Evolutionary conservation across 129 eudicot species (phyloP).

Genomic region (Chrysanthemum lavandulifolium): DNA sequence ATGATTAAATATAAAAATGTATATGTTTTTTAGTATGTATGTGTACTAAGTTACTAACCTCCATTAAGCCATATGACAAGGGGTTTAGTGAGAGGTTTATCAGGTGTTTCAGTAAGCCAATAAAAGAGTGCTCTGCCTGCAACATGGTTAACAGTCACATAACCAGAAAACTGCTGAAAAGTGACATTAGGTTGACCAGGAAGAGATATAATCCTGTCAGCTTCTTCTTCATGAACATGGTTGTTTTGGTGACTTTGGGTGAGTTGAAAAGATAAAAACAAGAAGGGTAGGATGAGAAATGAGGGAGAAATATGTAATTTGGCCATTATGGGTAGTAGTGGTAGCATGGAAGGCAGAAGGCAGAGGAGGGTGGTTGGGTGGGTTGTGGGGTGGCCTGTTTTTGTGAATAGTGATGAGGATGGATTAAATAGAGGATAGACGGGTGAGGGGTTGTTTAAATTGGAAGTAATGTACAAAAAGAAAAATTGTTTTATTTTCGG

Average conservation of each 20-base stretch:
- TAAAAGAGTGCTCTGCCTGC: constrained; percentile 92
- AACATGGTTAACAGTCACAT: constrained; percentile 68
- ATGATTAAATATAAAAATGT: not conserved
- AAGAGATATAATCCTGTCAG: constrained; percentile 63
- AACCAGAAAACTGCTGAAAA: constrained; percentile 87
- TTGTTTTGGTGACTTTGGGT: constrained; percentile 10
- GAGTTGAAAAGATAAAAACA: constrained; percentile 30
- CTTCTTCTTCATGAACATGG: constrained; percentile 32
- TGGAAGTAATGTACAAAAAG: no score
- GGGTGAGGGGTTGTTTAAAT: constrained; percentile 6
- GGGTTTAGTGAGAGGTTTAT: constrained; percentile 59
- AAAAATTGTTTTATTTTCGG: no score
- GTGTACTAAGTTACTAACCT: constrained; percentile 36
- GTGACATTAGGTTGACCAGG: constrained; percentile 91
- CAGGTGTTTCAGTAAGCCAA: constrained; percentile 84
- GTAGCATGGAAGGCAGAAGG: constrained; percentile 18
- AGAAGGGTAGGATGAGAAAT: constrained; percentile 23
- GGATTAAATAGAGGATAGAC: constrained; percentile 52
- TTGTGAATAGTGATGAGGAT: constrained; percentile 30
- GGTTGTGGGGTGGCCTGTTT: constrained; percentile 22
- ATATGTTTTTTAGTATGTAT: not conserved
- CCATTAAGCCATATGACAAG: constrained; percentile 95
- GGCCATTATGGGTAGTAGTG: constrained; percentile 34
- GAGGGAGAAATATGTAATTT: constrained; percentile 31
- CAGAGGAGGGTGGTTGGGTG: constrained; percentile 13